Evolutionary conservation across 2,329 filamentous ascomycete species (phyloP).

Genomic region (Alternaria atra): DNA sequence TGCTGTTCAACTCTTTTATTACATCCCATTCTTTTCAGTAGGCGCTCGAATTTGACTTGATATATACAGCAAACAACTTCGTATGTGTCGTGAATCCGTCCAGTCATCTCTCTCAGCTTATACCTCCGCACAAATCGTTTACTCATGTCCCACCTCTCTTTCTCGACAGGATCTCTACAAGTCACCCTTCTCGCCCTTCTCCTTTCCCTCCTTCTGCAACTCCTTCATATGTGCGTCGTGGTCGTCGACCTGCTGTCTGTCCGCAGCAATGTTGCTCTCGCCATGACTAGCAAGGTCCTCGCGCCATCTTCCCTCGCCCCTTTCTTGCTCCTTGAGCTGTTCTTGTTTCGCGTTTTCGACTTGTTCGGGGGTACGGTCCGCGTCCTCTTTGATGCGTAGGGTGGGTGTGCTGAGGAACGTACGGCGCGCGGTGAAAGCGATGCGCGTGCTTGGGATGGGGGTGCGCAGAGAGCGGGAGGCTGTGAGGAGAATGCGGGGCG

Average conservation of each 20-base stretch:
- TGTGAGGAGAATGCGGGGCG: constrained; percentile 24
- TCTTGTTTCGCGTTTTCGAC: constrained; percentile 56
- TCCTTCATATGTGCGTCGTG: constrained; percentile 56
- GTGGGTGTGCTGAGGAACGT: constrained; percentile 44
- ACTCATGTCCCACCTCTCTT: background rate
- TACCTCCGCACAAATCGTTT: background rate
- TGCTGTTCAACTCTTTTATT: background rate
- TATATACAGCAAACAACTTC: background rate
- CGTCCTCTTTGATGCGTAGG: constrained; percentile 53
- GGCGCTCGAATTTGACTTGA: background rate
- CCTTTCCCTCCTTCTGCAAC: constrained; percentile 55
- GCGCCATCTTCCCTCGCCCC: constrained; percentile 55
- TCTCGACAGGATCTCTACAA: constrained; percentile 14
- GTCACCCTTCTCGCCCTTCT: constrained; percentile 52
- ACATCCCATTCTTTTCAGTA: accelerated
- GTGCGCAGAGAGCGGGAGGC: constrained; percentile 19
- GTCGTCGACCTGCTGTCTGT: constrained; percentile 54
- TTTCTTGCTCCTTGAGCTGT: constrained; percentile 54
- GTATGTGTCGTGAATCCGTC: too few relatives aligned
- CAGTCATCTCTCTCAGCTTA: too few relatives aligned
- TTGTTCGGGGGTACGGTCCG: constrained; percentile 50
- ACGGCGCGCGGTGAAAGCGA: constrained; percentile 23
- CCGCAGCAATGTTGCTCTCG: constrained; percentile 55
- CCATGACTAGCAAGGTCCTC: constrained; percentile 54
- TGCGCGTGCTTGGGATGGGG: constrained; percentile 2